A percentile compares a stretch with the other conserved stretches of the same genome.
These are phyloP conservation scores for Ceratobasidium theobromae DNA, from an alignment of 1,284 basidiomycete genomes.

Conservation along the genomic window DNA sequence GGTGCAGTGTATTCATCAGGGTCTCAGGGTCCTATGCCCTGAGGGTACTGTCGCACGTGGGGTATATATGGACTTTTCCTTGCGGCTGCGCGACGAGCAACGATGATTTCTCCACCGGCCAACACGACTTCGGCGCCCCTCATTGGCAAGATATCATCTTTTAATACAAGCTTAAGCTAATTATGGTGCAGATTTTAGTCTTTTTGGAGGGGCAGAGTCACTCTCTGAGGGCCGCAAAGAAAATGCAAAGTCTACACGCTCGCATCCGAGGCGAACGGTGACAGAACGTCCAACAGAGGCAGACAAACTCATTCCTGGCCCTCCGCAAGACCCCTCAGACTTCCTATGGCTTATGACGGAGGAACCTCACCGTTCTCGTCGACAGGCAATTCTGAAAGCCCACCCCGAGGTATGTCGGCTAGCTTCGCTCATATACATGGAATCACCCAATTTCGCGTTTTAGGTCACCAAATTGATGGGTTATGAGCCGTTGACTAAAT, in stretches of 20 bases:
- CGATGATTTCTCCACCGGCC: conserved; percentile 26
- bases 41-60: neutral
- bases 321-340: conserved; percentile 71
- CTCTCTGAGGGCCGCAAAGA: conserved; percentile 52
- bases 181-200: conserved; percentile 65
- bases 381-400: conserved; percentile 88
- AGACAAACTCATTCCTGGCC: conserved; percentile 49
- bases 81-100: neutral
- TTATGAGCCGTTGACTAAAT: conserved; percentile 87
- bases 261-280: conserved; percentile 56
- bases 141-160: neutral
- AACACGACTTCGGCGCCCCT: conserved; percentile 20
- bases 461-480: conserved; percentile 96
- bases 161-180: neutral
- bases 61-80: neutral
- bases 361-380: conserved; percentile 88
- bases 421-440: neutral
- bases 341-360: conserved; percentile 97
- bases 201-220: conserved; percentile 70
- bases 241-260: conserved; percentile 34
- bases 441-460: neutral
- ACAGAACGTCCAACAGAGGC: conserved; percentile 45
- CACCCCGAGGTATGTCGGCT: conserved; percentile 81
- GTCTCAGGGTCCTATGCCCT: neutral
- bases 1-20: neutral